Evolutionary conservation across 768 basidiomycete species (phyloP).

Genomic region (Mycena amicta): DNA sequence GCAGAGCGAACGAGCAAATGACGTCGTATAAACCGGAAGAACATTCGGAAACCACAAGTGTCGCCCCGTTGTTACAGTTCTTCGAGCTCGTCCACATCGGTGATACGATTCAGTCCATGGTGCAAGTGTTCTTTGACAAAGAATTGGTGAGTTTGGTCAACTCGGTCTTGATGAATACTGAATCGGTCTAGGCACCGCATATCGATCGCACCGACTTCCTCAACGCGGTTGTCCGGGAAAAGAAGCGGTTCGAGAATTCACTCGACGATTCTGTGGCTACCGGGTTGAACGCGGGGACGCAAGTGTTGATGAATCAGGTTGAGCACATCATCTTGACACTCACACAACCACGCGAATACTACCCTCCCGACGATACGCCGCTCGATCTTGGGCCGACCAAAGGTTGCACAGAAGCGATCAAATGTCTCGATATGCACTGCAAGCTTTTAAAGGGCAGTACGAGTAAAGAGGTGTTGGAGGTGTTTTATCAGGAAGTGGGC

Average conservation of each 20-base stretch:
- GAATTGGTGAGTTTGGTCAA: conserved; percentile 66
- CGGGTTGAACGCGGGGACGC: conserved; percentile 93
- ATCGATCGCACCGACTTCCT: conserved; percentile 94
- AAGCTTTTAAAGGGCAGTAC: conserved; percentile 90
- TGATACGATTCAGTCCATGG: conserved; percentile 96
- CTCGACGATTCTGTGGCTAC: conserved; percentile 93
- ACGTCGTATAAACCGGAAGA: conserved; percentile 86
- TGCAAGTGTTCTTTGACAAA: conserved; percentile 98
- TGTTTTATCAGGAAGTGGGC: conserved; percentile 97
- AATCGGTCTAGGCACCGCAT: conserved; percentile 61
- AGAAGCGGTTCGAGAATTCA: conserved; percentile 92
- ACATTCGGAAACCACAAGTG: conserved; percentile 76
- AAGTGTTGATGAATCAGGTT: conserved; percentile 96
- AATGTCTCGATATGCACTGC: conserved; percentile 88
- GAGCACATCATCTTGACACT: conserved; percentile 88
- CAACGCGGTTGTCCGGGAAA: conserved; percentile 91
- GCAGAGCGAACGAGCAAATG: conserved; percentile 90
- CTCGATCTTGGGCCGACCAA: conserved; percentile 84
- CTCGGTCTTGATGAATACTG: background rate
- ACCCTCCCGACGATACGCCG: conserved; percentile 77
- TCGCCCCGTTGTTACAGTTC: conserved; percentile 93
- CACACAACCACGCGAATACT: conserved; percentile 87
- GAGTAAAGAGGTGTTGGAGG: conserved; percentile 93
- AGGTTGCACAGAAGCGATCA: conserved; percentile 89
- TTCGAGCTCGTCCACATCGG: conserved; percentile 97